A percentile compares a stretch with the other conserved stretches of the same genome.
Evolutionary conservation across 1,139 yeast species (phyloP).

Genomic region (Debaryomyces nepalensis): DNA sequence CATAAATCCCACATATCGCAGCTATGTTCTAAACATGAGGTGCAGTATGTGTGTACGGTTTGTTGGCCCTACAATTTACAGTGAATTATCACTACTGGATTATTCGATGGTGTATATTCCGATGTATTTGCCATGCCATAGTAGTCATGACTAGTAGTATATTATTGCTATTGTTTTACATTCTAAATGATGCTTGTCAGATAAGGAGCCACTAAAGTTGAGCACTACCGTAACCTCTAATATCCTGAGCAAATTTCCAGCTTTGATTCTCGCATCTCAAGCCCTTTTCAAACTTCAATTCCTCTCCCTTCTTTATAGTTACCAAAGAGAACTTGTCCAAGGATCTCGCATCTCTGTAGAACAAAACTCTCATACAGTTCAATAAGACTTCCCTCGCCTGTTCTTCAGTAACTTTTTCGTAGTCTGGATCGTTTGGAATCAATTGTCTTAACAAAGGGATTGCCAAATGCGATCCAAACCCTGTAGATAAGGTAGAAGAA

Average conservation of each 20-base stretch:
- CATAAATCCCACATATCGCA: too few relatives aligned
- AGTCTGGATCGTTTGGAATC: conserved; percentile 80
- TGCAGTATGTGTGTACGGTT: too few relatives aligned
- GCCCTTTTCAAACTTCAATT: conserved; percentile 65
- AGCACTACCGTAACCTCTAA: conserved; percentile 84
- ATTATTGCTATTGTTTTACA: neutral
- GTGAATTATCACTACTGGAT: neutral
- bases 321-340: conserved; percentile 84
- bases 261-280: conserved; percentile 73
- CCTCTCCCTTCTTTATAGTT: conserved; percentile 62
- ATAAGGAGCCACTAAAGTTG: conserved; percentile 26
- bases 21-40: too few relatives aligned
- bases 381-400: conserved; percentile 76
- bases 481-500: conserved; percentile 91
- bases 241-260: conserved; percentile 91
- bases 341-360: conserved; percentile 95
- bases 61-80: too few relatives aligned
- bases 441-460: conserved; percentile 86
- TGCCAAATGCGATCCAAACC: conserved; percentile 95
- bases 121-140: neutral
- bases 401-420: conserved; percentile 66
- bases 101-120: neutral
- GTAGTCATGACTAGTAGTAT: neutral
- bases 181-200: neutral
- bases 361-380: conserved; percentile 92